phyloP scores from a whole-genome alignment of 2,329 filamentous ascomycete species.

The Fusarium tanahbumbuense region DNA sequence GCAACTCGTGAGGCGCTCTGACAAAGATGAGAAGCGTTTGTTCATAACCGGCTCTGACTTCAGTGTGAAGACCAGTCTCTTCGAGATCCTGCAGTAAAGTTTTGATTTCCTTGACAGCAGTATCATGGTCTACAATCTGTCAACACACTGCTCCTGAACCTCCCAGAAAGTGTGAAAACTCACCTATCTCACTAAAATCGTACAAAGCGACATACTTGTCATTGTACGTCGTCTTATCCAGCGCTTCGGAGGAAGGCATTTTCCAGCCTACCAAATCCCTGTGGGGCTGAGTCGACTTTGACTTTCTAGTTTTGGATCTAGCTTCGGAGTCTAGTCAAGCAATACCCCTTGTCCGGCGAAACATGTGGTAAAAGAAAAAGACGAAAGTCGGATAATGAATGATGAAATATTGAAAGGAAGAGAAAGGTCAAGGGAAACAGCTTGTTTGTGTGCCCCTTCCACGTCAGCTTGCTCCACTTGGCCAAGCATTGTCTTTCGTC shows the following conservation, averaged over 20 bases:
- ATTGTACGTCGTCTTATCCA: conserved; percentile 45
- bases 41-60: conserved; percentile 78
- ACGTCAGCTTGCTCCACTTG: conserved; percentile 45
- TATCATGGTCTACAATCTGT: conserved; percentile 53
- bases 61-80: conserved; percentile 73
- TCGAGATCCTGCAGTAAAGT: conserved; percentile 68
- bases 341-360: conserved; percentile 13
- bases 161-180: not conserved
- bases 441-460: conserved; percentile 13
- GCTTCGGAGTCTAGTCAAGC: conserved; percentile 10
- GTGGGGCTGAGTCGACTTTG: not conserved
- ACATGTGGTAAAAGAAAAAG: not conserved
- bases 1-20: conserved; percentile 69
- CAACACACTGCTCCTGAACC: too few relatives aligned
- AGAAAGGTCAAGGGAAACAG: not conserved
- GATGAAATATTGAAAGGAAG: not conserved
- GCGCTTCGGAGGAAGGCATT: conserved; percentile 13
- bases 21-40: conserved; percentile 75
- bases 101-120: conserved; percentile 51
- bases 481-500: conserved; percentile 32
- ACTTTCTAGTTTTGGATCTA: not conserved
- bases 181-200: conserved; percentile 53
- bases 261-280: conserved; percentile 12
- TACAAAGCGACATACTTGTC: conserved; percentile 57
- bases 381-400: not conserved